Conservation (phyloP, 805 yeast genomes). For the Babjeviella inositovora region DNA sequence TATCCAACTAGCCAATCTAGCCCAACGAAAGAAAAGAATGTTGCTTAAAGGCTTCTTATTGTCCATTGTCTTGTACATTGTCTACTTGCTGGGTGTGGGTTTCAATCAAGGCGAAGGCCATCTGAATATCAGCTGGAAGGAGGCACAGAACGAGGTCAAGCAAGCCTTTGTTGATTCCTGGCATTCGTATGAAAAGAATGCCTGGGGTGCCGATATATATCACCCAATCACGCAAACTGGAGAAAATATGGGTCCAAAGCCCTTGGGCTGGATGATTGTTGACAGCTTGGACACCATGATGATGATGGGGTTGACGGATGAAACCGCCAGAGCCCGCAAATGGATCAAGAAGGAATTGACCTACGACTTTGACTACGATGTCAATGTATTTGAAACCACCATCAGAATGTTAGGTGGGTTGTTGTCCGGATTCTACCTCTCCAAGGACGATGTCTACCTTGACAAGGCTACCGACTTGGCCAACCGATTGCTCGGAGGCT, state of each 20-base stretch:
- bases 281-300: conserved; percentile 75
- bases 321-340: conserved; percentile 41
- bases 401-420: conserved; percentile 89
- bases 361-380: conserved; percentile 59
- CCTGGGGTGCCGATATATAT: conserved; percentile 77
- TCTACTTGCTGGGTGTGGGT: conserved; percentile 19
- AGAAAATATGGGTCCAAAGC: conserved; percentile 62
- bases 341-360: conserved; percentile 64
- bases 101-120: conserved; percentile 3
- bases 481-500: conserved; percentile 55
- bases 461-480: conserved; percentile 73
- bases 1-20: conserved; percentile 1
- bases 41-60: conserved; percentile 23
- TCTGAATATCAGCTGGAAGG: conserved; percentile 19
- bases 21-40: conserved; percentile 13
- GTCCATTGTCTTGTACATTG: conserved; percentile 19
- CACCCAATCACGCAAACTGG: conserved; percentile 49
- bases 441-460: conserved; percentile 53
- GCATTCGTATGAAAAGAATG: conserved; percentile 58
- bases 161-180: conserved; percentile 62
- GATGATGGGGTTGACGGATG: conserved; percentile 53
- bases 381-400: conserved; percentile 86
- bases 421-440: conserved; percentile 64
- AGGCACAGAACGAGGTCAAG: conserved; percentile 40
- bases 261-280: conserved; percentile 88